Percentiles rank a stretch among this genome's conserved stretches.
Conservation (phyloP, 2,329 filamentous ascomycete species). For the Sclerotinia nivalis region DNA sequence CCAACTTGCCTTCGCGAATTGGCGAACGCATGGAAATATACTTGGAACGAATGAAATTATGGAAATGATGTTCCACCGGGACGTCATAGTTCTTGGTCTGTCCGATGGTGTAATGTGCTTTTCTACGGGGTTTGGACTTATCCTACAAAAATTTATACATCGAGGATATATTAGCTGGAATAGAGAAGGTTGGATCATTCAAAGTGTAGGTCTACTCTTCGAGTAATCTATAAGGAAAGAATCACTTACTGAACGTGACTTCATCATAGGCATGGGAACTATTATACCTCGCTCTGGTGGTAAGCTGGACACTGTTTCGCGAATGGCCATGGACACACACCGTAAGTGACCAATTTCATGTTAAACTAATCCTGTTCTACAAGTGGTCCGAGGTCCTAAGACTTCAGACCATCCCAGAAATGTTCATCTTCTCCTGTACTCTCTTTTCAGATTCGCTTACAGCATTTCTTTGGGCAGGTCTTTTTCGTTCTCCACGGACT, state of each 20-base stretch:
- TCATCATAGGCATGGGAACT: conserved; percentile 63
- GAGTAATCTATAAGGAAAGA: background rate
- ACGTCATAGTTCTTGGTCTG: conserved; percentile 55
- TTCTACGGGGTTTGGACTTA: conserved; percentile 63
- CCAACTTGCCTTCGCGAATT: conserved; percentile 68
- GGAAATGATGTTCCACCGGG: conserved; percentile 62
- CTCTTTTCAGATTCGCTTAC: conserved; percentile 2
- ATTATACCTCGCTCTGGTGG: conserved; percentile 59
- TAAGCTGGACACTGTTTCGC: conserved; percentile 66
- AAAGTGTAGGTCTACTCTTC: conserved; percentile 53
- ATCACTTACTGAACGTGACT: conserved; percentile 15
- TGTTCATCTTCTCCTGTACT: background rate
- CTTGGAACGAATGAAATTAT: conserved; percentile 73
- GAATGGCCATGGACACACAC: conserved; percentile 85
- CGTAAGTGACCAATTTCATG: conserved; percentile 44
- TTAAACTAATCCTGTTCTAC: background rate
- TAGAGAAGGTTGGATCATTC: conserved; percentile 68
- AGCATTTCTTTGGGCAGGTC: conserved; percentile 3
- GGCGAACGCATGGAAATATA: conserved; percentile 64
- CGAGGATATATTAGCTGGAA: conserved; percentile 68
- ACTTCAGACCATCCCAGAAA: background rate
- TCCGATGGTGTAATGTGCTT: conserved; percentile 71
- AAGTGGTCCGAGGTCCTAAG: background rate
- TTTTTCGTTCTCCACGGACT: conserved; percentile 75
- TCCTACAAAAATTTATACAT: conserved; percentile 62